These are phyloP conservation scores for Babesia sp. DNA, from an alignment of 169 alveolate species.

Conservation along the genomic window DNA sequence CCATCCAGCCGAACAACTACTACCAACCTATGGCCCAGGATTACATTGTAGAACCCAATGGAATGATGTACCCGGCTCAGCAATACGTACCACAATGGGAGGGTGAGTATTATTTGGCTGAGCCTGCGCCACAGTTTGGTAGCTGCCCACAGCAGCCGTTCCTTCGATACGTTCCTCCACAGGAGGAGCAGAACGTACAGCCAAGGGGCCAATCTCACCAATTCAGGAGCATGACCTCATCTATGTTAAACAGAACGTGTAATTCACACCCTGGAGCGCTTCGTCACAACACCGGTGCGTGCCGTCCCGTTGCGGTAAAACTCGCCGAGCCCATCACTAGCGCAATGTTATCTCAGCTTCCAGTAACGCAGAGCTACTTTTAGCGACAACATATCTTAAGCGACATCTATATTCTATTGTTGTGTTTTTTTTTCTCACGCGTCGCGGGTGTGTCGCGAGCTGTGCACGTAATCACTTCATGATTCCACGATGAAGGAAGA, in stretches of 20 bases:
- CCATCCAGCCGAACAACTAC: constrained; percentile 2
- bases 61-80: constrained; percentile 8
- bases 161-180: background rate
- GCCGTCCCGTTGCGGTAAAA: constrained; percentile 1
- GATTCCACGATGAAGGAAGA: constrained; percentile 3
- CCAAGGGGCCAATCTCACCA: constrained; percentile 5
- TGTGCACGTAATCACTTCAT: background rate
- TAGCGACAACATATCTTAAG: background rate
- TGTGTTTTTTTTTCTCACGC: background rate
- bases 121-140: constrained; percentile 24
- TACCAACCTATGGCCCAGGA: constrained; percentile 31
- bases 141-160: background rate
- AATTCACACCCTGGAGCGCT: background rate
- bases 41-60: constrained; percentile 1
- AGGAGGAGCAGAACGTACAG: background rate
- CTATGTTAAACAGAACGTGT: constrained; percentile 1
- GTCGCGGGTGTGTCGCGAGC: background rate
- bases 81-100: background rate
- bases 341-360: constrained; percentile 15
- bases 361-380: constrained; percentile 1
- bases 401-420: background rate
- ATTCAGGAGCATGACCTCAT: constrained; percentile 20
- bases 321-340: constrained; percentile 27
- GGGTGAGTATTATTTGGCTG: background rate
- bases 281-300: constrained; percentile 27